Conservation (phyloP, 768 basidiomycete species). For the Podaxis sp. region DNA sequence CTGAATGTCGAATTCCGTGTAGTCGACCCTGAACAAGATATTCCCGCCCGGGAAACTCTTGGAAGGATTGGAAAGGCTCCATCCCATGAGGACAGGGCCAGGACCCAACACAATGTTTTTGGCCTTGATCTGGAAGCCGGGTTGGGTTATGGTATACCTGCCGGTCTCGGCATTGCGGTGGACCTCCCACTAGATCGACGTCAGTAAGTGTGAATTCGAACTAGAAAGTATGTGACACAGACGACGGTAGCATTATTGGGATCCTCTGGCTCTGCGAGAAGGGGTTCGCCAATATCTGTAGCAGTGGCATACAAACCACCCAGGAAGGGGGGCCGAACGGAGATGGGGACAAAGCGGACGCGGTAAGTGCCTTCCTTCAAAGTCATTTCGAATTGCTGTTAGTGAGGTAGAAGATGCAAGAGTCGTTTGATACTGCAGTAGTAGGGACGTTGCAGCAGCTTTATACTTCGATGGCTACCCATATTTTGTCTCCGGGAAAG, state of each 20-base stretch:
- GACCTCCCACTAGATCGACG: constrained; percentile 1
- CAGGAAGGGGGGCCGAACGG: not conserved
- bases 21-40: not conserved
- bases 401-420: not conserved
- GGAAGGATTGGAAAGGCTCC: not conserved
- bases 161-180: not conserved
- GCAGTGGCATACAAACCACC: constrained; percentile 4
- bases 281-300: not conserved
- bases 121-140: not conserved
- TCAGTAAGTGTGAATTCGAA: not conserved
- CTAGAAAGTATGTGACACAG: not conserved
- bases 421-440: not conserved
- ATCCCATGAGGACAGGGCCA: not conserved
- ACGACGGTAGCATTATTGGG: not conserved
- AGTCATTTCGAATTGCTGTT: not conserved
- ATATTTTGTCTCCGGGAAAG: not conserved
- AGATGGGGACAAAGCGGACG: not conserved
- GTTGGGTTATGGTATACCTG: constrained; percentile 4
- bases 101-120: not conserved
- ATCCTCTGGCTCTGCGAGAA: not conserved
- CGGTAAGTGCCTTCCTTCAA: constrained; percentile 3
- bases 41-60: not conserved
- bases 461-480: not conserved
- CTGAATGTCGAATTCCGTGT: not conserved
- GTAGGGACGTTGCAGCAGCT: not conserved